Conservation (phyloP, 106 monocot genomes). For the Agapanthus africanus region DNA sequence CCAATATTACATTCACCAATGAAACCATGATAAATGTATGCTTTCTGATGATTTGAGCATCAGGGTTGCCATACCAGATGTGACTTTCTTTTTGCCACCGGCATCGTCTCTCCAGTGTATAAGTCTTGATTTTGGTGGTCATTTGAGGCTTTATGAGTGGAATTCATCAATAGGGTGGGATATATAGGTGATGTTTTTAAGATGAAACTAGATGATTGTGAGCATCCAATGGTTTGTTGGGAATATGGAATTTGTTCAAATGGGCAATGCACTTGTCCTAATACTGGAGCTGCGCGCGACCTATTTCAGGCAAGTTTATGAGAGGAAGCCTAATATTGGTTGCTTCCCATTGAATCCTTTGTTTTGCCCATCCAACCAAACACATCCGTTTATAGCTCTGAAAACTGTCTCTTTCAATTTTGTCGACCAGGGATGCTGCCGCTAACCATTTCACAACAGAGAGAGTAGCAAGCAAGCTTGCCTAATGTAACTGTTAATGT, state of each 20-base stretch:
- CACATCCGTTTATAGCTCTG: conserved; percentile 19
- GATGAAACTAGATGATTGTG: conserved; percentile 5
- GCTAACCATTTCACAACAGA: neutral
- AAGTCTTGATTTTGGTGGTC: conserved; percentile 9
- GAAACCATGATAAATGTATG: conserved; percentile 5
- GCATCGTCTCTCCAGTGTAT: conserved; percentile 2
- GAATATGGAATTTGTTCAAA: conserved; percentile 42
- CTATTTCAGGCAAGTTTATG: conserved; percentile 21
- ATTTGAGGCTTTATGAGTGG: conserved; percentile 9
- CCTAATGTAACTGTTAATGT: conserved; percentile 34
- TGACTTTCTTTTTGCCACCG: neutral
- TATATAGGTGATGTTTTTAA: neutral
- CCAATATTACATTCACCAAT: conserved; percentile 14
- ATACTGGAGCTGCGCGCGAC: neutral
- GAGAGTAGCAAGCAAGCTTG: conserved; percentile 39
- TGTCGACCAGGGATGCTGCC: neutral
- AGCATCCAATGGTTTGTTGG: conserved; percentile 24
- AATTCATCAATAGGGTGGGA: neutral
- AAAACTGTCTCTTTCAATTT: conserved; percentile 27
- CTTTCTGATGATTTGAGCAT: neutral
- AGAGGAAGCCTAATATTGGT: conserved; percentile 20
- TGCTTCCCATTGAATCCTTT: conserved; percentile 29
- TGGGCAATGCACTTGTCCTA: conserved; percentile 41
- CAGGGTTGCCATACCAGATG: neutral
- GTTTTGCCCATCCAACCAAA: conserved; percentile 23